Conservation (phyloP, 371 early-diverging fungal genomes). For the Mucor piriformis region DNA sequence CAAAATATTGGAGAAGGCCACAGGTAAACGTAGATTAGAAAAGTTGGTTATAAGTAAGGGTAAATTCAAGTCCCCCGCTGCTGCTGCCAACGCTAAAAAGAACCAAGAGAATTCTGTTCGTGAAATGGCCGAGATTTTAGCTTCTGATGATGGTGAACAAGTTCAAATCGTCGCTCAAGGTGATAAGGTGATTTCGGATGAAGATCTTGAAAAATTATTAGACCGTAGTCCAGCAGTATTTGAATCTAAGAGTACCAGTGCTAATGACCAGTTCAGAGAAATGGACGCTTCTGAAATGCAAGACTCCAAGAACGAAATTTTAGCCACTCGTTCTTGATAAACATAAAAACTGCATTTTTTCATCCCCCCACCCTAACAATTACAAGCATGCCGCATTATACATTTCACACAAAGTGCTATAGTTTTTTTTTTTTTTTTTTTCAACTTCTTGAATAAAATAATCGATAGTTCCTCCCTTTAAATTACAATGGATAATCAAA, state of each 20-base stretch:
- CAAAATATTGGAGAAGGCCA: constrained; percentile 76
- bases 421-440: neutral
- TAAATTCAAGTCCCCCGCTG: constrained; percentile 62
- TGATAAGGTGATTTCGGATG: constrained; percentile 71
- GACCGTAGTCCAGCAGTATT: constrained; percentile 70
- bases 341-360: too few species aligned
- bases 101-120: constrained; percentile 43
- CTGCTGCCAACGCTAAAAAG: constrained; percentile 21
- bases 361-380: too few species aligned
- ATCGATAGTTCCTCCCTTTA: too few species aligned
- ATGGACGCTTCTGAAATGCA: constrained; percentile 42
- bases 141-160: constrained; percentile 67
- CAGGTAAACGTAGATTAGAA: constrained; percentile 87
- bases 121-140: constrained; percentile 78
- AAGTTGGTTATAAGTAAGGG: constrained; percentile 87
- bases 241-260: constrained; percentile 33
- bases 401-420: too few species aligned
- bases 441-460: too few species aligned
- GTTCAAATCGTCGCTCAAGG: constrained; percentile 65
- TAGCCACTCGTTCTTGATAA: constrained; percentile 34
- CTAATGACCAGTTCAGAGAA: constrained; percentile 45
- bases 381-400: too few species aligned
- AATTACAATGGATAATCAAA: too few species aligned
- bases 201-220: constrained; percentile 69
- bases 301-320: constrained; percentile 47